Evolutionary conservation across 257 asterid genomes (phyloP).

Genomic region (Przewalskia tangutica): DNA sequence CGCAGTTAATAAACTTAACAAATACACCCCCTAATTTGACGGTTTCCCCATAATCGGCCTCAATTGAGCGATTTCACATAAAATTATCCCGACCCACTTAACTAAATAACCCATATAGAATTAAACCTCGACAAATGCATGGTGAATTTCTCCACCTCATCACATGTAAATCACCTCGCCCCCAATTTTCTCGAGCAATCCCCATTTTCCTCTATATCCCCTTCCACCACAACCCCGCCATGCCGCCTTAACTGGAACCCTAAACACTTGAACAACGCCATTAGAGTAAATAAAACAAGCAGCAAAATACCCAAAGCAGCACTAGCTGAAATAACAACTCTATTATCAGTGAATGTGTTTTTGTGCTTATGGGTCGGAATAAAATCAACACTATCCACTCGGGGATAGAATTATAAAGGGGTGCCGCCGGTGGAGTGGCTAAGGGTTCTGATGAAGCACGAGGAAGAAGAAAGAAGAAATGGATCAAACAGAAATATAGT

Average conservation of each 20-base stretch:
- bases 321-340: not conserved
- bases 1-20: no score
- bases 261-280: slow-evolving; percentile 1
- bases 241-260: not conserved
- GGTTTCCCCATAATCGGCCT: no score
- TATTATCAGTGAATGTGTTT: not conserved
- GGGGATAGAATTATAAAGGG: not conserved
- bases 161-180: slow-evolving; percentile 21
- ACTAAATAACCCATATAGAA: slow-evolving; percentile 67
- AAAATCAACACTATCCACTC: not conserved
- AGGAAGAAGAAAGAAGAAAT: not conserved
- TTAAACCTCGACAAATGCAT: slow-evolving; percentile 30
- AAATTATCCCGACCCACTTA: no score
- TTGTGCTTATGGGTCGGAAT: not conserved
- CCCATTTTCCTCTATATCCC: not conserved
- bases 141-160: slow-evolving; percentile 28
- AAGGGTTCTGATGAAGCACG: no score
- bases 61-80: no score
- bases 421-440: not conserved
- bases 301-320: not conserved
- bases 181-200: not conserved
- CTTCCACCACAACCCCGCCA: not conserved
- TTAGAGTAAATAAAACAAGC: not conserved
- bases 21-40: no score
- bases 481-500: not conserved